Conservation (phyloP, 345 rosid genomes). For the Barbarea vulgaris region DNA sequence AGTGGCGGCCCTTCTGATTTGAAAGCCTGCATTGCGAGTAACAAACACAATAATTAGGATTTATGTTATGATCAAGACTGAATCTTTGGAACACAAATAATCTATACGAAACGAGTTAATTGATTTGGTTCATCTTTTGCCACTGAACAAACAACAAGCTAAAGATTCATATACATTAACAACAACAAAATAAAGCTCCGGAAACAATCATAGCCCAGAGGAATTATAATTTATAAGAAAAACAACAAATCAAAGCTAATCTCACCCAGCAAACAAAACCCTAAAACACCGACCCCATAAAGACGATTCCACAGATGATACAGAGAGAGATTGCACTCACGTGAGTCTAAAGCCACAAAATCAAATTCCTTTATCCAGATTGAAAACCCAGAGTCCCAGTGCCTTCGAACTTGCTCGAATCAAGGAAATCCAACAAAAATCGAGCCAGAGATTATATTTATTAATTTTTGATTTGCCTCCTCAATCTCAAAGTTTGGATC, state of each 20-base stretch:
- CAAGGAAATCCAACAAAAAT: constrained; percentile 10
- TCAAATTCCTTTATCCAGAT: neutral
- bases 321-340: constrained; percentile 22
- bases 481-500: neutral
- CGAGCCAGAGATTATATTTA: neutral
- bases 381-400: neutral
- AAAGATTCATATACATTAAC: neutral
- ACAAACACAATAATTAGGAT: neutral
- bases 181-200: neutral
- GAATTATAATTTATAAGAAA: neutral
- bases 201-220: neutral
- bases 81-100: neutral
- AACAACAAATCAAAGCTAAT: constrained; percentile 5
- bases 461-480: neutral
- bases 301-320: constrained; percentile 6
- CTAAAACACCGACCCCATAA: constrained; percentile 28
- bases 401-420: constrained; percentile 16
- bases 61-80: neutral
- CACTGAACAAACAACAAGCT: neutral
- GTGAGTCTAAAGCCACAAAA: neutral
- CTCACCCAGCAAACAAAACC: constrained; percentile 27
- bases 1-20: neutral
- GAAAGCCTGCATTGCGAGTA: constrained; percentile 30
- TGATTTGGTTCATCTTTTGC: neutral
- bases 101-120: neutral